Evolutionary conservation across 148 eudicot species (phyloP).

Genomic region (Fagopyrum homotropicum): DNA sequence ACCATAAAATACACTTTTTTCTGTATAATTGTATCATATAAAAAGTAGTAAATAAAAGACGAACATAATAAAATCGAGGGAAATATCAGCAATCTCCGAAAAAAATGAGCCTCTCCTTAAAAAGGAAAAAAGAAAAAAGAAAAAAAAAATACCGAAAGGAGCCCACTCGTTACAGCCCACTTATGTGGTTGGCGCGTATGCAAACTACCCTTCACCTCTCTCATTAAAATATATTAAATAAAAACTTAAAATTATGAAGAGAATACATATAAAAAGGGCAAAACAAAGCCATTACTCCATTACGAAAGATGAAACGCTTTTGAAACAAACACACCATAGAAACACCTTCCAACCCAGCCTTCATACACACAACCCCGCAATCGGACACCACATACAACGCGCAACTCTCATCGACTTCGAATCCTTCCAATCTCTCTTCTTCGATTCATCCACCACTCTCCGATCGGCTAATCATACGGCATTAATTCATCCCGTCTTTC

Average conservation of each 20-base stretch:
- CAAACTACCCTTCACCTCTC: neutral
- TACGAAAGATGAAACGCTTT: constrained; percentile 4
- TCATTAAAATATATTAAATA: neutral
- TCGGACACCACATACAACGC: neutral
- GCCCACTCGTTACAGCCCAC: neutral
- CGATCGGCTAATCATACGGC: neutral
- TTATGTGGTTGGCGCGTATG: constrained; percentile 8
- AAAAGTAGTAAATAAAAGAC: no score
- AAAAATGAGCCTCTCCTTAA: neutral
- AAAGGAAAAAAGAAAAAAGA: neutral
- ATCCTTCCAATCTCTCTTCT: neutral
- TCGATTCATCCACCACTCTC: neutral
- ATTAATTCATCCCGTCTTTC: neutral
- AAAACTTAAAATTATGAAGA: neutral
- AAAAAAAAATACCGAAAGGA: neutral
- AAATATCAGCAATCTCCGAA: no score
- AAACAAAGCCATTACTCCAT: neutral
- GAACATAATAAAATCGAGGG: no score
- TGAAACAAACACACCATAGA: neutral
- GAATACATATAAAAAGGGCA: constrained; percentile 8
- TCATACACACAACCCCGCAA: neutral
- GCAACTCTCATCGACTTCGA: neutral
- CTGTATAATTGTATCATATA: no score
- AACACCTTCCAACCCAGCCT: neutral
- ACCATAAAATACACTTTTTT: no score